Conservation (phyloP, 768 basidiomycete species). For the Suillus plorans region DNA sequence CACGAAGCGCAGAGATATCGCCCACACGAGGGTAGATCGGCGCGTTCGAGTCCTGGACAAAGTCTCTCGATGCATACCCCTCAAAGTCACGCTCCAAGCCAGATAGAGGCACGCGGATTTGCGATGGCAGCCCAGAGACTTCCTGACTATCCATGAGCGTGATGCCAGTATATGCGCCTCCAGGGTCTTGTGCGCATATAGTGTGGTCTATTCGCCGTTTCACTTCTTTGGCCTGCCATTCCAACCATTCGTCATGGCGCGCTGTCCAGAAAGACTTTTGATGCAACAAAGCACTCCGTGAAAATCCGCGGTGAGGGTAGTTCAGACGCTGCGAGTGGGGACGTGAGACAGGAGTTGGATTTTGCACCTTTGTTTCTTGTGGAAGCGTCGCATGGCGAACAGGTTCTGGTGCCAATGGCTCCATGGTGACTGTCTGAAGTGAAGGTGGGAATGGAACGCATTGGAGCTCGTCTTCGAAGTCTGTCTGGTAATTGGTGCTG, state of each 20-base stretch:
- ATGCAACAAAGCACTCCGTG: slow-evolving; percentile 57
- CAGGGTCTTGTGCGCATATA: slow-evolving; percentile 4
- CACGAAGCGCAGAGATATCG: slow-evolving; percentile 55
- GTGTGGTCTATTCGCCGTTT: slow-evolving; percentile 10
- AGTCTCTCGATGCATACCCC: slow-evolving; percentile 7
- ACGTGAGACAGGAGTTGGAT: slow-evolving; percentile 7
- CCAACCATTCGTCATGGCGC: slow-evolving; percentile 53
- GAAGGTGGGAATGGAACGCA: slow-evolving; percentile 8
- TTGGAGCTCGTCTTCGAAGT: slow-evolving; percentile 15
- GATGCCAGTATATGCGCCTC: slow-evolving; percentile 31
- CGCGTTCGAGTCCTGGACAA: slow-evolving; percentile 21
- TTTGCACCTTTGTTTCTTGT: slow-evolving; percentile 3
- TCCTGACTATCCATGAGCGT: background rate
- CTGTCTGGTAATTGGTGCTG: slow-evolving; percentile 12
- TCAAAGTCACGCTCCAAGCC: slow-evolving; percentile 31
- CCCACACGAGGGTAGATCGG: slow-evolving; percentile 59
- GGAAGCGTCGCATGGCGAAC: slow-evolving; percentile 17
- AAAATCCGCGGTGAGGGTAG: slow-evolving; percentile 61
- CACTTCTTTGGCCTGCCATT: slow-evolving; percentile 26
- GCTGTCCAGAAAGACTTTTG: slow-evolving; percentile 63
- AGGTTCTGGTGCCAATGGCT: slow-evolving; percentile 23
- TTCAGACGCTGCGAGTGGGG: slow-evolving; percentile 36
- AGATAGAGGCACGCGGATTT: slow-evolving; percentile 23
- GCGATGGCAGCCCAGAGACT: slow-evolving; percentile 14
- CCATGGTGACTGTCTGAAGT: slow-evolving; percentile 18